Conservation (phyloP, 2,329 filamentous ascomycete genomes). For the Fusarium continuum region DNA sequence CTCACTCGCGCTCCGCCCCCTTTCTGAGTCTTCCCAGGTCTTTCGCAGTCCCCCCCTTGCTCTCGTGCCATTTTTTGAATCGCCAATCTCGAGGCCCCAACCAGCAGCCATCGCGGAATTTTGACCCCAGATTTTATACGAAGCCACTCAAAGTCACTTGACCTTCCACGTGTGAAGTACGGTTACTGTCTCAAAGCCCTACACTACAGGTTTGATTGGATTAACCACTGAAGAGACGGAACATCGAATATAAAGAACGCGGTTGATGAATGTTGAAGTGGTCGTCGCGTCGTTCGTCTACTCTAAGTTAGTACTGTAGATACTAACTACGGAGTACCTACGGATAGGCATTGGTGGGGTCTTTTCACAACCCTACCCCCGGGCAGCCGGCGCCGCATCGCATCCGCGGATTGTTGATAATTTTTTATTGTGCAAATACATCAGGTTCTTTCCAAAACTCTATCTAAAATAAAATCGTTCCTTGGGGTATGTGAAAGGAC, state of each 20-base stretch:
- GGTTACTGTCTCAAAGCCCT: background rate
- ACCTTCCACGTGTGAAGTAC: slow-evolving; percentile 25
- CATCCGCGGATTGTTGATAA: no score
- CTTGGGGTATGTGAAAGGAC: slow-evolving; percentile 39
- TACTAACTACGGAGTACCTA: no score
- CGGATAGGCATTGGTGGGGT: no score
- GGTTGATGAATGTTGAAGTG: no score
- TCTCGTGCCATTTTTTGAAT: slow-evolving; percentile 21
- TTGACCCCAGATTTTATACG: slow-evolving; percentile 21
- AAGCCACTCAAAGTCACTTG: slow-evolving; percentile 38
- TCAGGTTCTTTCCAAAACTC: slow-evolving; percentile 16
- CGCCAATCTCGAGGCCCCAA: slow-evolving; percentile 38
- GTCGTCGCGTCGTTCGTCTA: no score
- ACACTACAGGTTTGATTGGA: no score
- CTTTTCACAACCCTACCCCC: no score
- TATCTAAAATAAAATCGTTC: slow-evolving; percentile 20
- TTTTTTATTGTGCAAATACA: background rate
- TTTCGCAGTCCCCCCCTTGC: slow-evolving; percentile 17
- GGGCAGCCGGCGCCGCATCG: no score
- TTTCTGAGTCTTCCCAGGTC: slow-evolving; percentile 24
- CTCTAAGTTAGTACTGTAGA: no score
- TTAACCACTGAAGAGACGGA: background rate
- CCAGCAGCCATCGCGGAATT: slow-evolving; percentile 35
- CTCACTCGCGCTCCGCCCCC: slow-evolving; percentile 29
- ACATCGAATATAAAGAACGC: background rate